These are phyloP conservation scores for Citeromyces hawaiiensis DNA, from an alignment of 1,139 yeast genomes.

Conservation along the genomic window DNA sequence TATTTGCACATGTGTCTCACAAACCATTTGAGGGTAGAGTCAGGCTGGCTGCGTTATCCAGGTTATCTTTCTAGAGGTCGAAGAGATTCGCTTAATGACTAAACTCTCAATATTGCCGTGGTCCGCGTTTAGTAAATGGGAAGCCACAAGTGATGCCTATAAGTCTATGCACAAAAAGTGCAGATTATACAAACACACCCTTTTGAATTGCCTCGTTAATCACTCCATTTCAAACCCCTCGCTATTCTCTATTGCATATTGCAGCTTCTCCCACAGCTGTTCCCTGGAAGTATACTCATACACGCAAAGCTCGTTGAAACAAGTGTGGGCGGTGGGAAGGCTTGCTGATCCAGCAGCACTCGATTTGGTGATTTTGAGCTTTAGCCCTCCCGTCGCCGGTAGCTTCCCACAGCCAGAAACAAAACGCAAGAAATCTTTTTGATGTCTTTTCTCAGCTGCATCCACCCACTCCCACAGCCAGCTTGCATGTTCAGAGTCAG, in stretches of 20 bases:
- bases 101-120: too few relatives aligned
- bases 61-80: too few relatives aligned
- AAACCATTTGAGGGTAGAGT: too few relatives aligned
- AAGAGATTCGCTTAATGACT: too few relatives aligned
- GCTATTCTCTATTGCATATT: constrained; percentile 59
- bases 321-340: constrained; percentile 82
- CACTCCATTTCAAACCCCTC: constrained; percentile 77
- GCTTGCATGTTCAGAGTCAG: constrained; percentile 24
- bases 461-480: constrained; percentile 85
- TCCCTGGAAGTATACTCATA: constrained; percentile 46
- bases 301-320: constrained; percentile 79
- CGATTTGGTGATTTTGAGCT: constrained; percentile 50
- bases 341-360: constrained; percentile 35
- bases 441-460: constrained; percentile 28
- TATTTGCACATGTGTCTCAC: too few relatives aligned
- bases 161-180: too few relatives aligned
- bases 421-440: constrained; percentile 55
- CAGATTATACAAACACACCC: too few relatives aligned
- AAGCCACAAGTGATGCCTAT: too few relatives aligned
- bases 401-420: constrained; percentile 85
- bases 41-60: too few relatives aligned
- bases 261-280: constrained; percentile 41
- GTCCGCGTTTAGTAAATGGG: too few relatives aligned
- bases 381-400: constrained; percentile 84
- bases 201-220: too few relatives aligned